Percentiles rank a stretch among this genome's conserved stretches.
These are phyloP conservation scores for Oxytropis ochrocephala DNA, from an alignment of 306 rosid genomes.

Conservation along the genomic window DNA sequence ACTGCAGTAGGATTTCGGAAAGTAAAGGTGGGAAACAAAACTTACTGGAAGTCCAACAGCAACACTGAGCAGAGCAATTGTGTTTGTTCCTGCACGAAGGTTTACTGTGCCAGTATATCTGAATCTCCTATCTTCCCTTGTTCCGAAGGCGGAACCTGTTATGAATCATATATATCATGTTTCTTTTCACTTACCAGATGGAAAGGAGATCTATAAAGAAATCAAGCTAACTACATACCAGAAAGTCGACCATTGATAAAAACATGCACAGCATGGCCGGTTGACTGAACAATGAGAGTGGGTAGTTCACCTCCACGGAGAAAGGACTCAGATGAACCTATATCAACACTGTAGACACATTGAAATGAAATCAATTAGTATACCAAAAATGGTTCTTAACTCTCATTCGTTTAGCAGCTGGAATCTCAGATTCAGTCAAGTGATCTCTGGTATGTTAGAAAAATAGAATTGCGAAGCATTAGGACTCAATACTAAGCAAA, in stretches of 20 bases:
- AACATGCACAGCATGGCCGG: conserved; percentile 91
- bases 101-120: conserved; percentile 68
- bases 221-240: conserved; percentile 43
- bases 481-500: not conserved
- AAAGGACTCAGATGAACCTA: conserved; percentile 77
- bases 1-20: conserved; percentile 7
- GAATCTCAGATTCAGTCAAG: not conserved
- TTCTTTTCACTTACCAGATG: not conserved
- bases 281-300: conserved; percentile 79
- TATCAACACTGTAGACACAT: conserved; percentile 55
- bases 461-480: not conserved
- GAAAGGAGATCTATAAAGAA: conserved; percentile 13
- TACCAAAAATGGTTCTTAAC: not conserved
- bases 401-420: not conserved
- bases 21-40: conserved; percentile 19
- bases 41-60: conserved; percentile 96
- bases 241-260: conserved; percentile 82
- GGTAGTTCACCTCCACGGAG: conserved; percentile 83
- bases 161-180: conserved; percentile 9
- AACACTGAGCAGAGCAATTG: conserved; percentile 82
- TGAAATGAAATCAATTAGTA: conserved; percentile 20
- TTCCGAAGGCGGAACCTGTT: conserved; percentile 90
- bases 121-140: conserved; percentile 81
- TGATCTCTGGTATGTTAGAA: not conserved
- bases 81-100: conserved; percentile 79